Base-by-base conservation (phyloP, 2,329 filamentous ascomycete genomes). In the Chalara sp. region DNA sequence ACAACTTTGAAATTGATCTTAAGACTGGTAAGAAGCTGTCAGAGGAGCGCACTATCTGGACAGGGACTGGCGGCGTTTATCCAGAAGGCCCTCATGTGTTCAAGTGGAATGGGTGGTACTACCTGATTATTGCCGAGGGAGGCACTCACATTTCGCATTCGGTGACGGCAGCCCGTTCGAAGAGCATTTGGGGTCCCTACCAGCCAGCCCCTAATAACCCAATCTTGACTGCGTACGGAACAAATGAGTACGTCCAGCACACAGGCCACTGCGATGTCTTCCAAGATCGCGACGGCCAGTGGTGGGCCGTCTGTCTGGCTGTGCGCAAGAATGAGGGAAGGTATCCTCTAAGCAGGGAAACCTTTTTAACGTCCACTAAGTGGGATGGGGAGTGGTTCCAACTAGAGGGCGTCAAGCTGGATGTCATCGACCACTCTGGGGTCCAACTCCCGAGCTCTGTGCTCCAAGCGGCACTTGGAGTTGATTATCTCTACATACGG, bases 71-170 rank as follows among this genome's bases (percentile, higher is more conserved):
- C 21, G 21, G 21, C 21, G 21, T 21, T 3, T 21, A 21, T 21
- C 21, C 21, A 21, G 78, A 80, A 53, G 78, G 77, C 0, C 77
- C 78, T 0, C 76, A 80, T 44, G 71, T 80, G 32, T 76, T 74
- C 58, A 68, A 67, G 40, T 72, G 72, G 21, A 74, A 75, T 28
- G 68, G 64, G 0, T 78, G 68, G 55, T 79, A 76, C 56, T 80
- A 79, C 53, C 64, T 79, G 3, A 64, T 79, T n/a, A 72, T 71
- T 1, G 75, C 76, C 0, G 76, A 79, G 61, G 74, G 74, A 47
- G 76, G 76, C 4, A 79, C 76, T 12, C 6, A 11, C 29, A 28
- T 13, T 42, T 10, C 6, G n/a, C 40, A 42, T 42, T 6, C 6
- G 6, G 13, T n/a, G 6, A 42, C 40, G n/a, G 29, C 29, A 7